Evolutionary conservation across 2,329 filamentous ascomycete species (phyloP).

Genomic region (Ophiocordyceps robertsii): DNA sequence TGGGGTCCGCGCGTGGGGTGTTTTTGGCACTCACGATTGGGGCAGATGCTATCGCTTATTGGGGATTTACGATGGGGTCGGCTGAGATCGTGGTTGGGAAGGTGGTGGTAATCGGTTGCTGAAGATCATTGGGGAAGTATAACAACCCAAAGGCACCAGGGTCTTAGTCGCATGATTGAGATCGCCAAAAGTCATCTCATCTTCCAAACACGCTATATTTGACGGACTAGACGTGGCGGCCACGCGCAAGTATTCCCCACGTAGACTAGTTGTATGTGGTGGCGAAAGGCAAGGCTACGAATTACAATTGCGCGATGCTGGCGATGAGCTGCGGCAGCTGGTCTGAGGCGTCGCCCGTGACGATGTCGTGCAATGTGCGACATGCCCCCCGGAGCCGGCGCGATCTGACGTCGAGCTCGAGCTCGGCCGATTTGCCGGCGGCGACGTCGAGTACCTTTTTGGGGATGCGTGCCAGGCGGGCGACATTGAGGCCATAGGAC

Average conservation of each 20-base stretch:
- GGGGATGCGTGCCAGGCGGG: slow-evolving; percentile 71
- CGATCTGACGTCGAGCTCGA: slow-evolving; percentile 60
- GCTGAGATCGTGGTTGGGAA: too few relatives aligned
- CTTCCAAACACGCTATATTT: background rate
- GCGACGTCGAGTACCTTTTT: slow-evolving; percentile 66
- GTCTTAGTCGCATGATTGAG: background rate
- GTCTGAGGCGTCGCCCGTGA: slow-evolving; percentile 20
- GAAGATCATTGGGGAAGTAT: too few relatives aligned
- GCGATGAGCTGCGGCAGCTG: slow-evolving; percentile 39
- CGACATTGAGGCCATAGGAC: slow-evolving; percentile 90
- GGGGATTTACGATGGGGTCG: too few relatives aligned
- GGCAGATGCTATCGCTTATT: too few relatives aligned
- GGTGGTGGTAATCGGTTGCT: too few relatives aligned
- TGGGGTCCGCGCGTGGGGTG: too few relatives aligned
- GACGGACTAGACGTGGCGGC: background rate
- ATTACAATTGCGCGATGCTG: slow-evolving; percentile 37
- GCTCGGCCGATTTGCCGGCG: slow-evolving; percentile 60
- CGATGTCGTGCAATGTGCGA: slow-evolving; percentile 26
- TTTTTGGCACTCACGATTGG: too few relatives aligned
- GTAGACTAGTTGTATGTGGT: background rate
- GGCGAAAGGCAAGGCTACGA: background rate
- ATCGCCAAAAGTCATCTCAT: background rate
- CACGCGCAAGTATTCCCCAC: too few relatives aligned
- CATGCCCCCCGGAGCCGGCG: slow-evolving; percentile 43
- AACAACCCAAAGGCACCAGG: too few relatives aligned